Conservation (phyloP, 1,284 basidiomycete species). For the Microbotryum silenes-acaulis region DNA sequence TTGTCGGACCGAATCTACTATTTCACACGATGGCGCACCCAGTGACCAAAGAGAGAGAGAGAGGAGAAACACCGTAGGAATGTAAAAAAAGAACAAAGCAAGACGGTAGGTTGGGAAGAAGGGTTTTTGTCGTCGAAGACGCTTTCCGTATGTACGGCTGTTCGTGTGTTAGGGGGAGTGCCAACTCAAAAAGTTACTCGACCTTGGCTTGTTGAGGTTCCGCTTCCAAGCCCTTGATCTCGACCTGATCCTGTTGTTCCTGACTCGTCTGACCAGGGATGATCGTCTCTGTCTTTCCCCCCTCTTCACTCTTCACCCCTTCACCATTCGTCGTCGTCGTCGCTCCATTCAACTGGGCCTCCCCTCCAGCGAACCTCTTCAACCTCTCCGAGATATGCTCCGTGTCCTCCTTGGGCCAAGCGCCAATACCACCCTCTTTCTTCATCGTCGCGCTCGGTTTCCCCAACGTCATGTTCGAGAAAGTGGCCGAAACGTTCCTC, state of each 20-base stretch:
- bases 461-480: constrained; percentile 8
- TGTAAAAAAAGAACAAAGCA: too few relatives aligned
- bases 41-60: too few relatives aligned
- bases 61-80: too few relatives aligned
- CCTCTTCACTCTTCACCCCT: not conserved
- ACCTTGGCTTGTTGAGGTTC: too few relatives aligned
- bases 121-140: too few relatives aligned
- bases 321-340: too few relatives aligned
- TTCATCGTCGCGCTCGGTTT: not conserved
- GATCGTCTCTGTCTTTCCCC: constrained; percentile 22
- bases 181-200: too few relatives aligned
- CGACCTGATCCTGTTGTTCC: constrained; percentile 9
- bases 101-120: too few relatives aligned
- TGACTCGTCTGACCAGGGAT: constrained; percentile 12
- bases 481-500: constrained; percentile 10
- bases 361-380: constrained; percentile 26
- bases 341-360: not conserved
- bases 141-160: too few relatives aligned
- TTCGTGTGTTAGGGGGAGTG: too few relatives aligned
- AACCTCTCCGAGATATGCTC: constrained; percentile 30
- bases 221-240: constrained; percentile 12
- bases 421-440: constrained; percentile 15
- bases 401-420: constrained; percentile 26
- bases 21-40: too few relatives aligned
- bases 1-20: too few relatives aligned